Evolutionary conservation across 345 rosid species (phyloP).

Genomic region (Lepidium africanum): DNA sequence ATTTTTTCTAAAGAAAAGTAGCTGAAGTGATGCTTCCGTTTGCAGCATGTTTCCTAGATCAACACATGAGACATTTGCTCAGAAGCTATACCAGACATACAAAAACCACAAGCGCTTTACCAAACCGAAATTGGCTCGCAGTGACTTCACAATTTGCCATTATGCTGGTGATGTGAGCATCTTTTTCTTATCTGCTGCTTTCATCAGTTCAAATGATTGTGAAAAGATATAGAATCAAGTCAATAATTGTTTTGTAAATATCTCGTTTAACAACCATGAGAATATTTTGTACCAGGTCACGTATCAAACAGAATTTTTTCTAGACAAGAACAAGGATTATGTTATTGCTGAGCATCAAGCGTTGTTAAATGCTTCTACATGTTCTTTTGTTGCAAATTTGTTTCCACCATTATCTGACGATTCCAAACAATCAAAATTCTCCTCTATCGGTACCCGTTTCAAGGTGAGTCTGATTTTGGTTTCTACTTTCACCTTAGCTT

Average conservation of each 20-base stretch:
- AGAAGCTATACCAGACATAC: conserved; percentile 93
- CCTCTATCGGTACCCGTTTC: conserved; percentile 99
- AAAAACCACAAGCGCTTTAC: conserved; percentile 84
- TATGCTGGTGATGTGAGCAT: conserved; percentile 97
- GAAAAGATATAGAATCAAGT: conserved; percentile 7
- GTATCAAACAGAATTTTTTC: conserved; percentile 85
- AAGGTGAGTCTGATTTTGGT: conserved; percentile 48
- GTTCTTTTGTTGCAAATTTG: conserved; percentile 76
- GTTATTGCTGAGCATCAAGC: conserved; percentile 99
- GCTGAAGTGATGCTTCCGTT: conserved; percentile 13
- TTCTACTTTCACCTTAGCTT: conserved; percentile 6
- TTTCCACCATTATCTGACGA: conserved; percentile 77
- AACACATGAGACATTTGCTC: conserved; percentile 97
- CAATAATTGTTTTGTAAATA: neutral
- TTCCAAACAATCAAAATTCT: conserved; percentile 87
- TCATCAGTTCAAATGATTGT: neutral
- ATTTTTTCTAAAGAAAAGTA: neutral
- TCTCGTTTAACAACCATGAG: conserved; percentile 4
- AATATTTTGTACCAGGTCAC: conserved; percentile 58
- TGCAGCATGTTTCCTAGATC: conserved; percentile 98
- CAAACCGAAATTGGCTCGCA: conserved; percentile 93
- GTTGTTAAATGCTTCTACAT: conserved; percentile 75
- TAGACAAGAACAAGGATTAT: conserved; percentile 99
- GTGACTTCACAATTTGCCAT: conserved; percentile 95
- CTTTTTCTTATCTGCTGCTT: conserved; percentile 9